Percentiles rank a stretch among this genome's conserved stretches.
Evolutionary conservation across 257 asterid species (phyloP).

Genomic region (Ilex asprella): DNA sequence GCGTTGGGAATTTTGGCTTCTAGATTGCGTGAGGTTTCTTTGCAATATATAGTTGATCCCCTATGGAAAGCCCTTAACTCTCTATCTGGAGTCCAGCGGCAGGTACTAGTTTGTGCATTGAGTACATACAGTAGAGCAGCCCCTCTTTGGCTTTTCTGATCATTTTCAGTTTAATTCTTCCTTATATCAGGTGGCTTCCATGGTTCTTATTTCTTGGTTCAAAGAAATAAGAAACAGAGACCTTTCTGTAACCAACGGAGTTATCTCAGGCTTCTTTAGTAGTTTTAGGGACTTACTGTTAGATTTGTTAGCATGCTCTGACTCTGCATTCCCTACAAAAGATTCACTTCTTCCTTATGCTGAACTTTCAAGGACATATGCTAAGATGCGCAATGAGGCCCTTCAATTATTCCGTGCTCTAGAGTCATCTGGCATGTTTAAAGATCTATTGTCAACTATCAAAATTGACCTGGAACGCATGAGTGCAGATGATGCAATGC

Average conservation of each 20-base stretch:
- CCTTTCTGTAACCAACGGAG: conserved; percentile 37
- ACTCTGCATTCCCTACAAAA: conserved; percentile 91
- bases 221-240: conserved; percentile 51
- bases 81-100: conserved; percentile 91
- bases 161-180: conserved; percentile 8
- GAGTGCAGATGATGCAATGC: conserved; percentile 78
- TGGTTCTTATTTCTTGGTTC: conserved; percentile 92
- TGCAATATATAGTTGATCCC: conserved; percentile 68
- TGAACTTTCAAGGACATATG: conserved; percentile 88
- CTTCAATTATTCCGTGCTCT: conserved; percentile 58
- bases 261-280: conserved; percentile 40
- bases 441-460: conserved; percentile 42
- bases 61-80: conserved; percentile 83
- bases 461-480: conserved; percentile 55
- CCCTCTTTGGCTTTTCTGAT: neutral
- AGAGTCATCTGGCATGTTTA: conserved; percentile 62
- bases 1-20: conserved; percentile 87
- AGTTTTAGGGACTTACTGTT: conserved; percentile 62
- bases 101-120: conserved; percentile 36
- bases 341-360: conserved; percentile 77
- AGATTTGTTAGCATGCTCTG: conserved; percentile 77
- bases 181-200: conserved; percentile 70
- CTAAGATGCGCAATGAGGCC: conserved; percentile 91
- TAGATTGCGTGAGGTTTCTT: conserved; percentile 51
- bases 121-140: too few species aligned